Percentiles rank a stretch among this genome's conserved stretches.
phyloP scores from a whole-genome alignment of 257 asterid species.

The Solanum appendiculatum region DNA sequence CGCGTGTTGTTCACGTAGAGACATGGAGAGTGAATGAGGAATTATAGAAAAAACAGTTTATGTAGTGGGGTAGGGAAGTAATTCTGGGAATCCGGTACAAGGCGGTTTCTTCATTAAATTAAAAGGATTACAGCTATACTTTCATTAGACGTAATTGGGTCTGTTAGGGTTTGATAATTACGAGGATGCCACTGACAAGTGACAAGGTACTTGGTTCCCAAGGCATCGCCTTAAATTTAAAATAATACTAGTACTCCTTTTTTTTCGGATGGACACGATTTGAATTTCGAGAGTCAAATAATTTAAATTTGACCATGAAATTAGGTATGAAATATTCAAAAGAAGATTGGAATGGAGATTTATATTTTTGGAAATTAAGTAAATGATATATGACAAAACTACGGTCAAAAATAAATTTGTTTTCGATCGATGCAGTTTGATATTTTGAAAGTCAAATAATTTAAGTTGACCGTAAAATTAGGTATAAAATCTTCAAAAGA shows the following conservation, averaged over 20 bases:
- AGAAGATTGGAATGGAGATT: too few species aligned
- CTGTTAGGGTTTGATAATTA: background rate
- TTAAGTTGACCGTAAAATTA: too few species aligned
- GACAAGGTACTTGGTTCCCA: slow-evolving; percentile 11
- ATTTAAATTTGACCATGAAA: too few species aligned
- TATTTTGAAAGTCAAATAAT: too few species aligned
- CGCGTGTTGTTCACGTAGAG: background rate
- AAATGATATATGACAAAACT: too few species aligned
- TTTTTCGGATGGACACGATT: rapidly evolving
- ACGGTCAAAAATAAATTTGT: background rate
- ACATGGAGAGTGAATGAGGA: background rate
- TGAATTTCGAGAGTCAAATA: background rate
- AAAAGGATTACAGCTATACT: slow-evolving; percentile 27
- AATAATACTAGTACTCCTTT: too few species aligned
- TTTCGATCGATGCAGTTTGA: too few species aligned
- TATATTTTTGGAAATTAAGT: too few species aligned
- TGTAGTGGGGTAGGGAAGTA: background rate
- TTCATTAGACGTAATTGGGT: slow-evolving; percentile 6
- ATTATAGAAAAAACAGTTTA: background rate
- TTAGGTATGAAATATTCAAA: too few species aligned
- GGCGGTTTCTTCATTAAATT: slow-evolving; percentile 20
- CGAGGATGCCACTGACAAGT: slow-evolving; percentile 29
- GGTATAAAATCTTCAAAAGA: too few species aligned
- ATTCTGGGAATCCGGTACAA: slow-evolving; percentile 25
- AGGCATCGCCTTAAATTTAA: background rate